Percentiles rank a stretch among this genome's conserved stretches.
These are phyloP conservation scores for Nakaseomyces delphensis DNA, from an alignment of 1,139 yeast species.

Conservation along the genomic window DNA sequence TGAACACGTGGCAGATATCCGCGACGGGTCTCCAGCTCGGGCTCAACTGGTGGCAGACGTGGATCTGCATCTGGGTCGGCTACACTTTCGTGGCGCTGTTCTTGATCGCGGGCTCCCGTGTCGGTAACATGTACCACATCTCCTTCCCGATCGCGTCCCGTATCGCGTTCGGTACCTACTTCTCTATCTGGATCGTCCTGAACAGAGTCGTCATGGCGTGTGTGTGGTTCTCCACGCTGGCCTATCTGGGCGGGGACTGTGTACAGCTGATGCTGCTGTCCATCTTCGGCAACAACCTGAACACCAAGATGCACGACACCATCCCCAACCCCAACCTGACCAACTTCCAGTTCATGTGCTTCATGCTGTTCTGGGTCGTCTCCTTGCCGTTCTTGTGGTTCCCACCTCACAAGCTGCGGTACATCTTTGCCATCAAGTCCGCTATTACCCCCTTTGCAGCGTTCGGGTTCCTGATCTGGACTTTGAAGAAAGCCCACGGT, in stretches of 20 bases:
- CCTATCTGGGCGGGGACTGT: conserved; percentile 77
- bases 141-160: conserved; percentile 72
- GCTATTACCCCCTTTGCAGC: conserved; percentile 73
- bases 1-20: conserved; percentile 86
- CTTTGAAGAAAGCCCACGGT: conserved; percentile 41
- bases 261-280: conserved; percentile 62
- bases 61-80: conserved; percentile 80
- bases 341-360: conserved; percentile 59
- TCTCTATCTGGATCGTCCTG: conserved; percentile 69
- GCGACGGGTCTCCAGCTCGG: conserved; percentile 70
- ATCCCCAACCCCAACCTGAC: conserved; percentile 44
- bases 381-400: conserved; percentile 73
- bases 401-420: conserved; percentile 73
- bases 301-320: conserved; percentile 40
- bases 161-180: conserved; percentile 67
- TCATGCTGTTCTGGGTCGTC: conserved; percentile 68
- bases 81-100: conserved; percentile 53
- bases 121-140: conserved; percentile 66
- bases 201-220: conserved; percentile 77
- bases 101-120: conserved; percentile 55
- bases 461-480: conserved; percentile 69
- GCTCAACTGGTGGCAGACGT: conserved; percentile 80
- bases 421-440: conserved; percentile 70
- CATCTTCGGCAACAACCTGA: conserved; percentile 54
- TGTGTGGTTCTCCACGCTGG: conserved; percentile 78